A percentile compares a stretch with the other conserved stretches of the same genome.
Evolutionary conservation across 2,329 filamentous ascomycete genomes (phyloP).

Genomic region (Microcyclospora tardicrescens): DNA sequence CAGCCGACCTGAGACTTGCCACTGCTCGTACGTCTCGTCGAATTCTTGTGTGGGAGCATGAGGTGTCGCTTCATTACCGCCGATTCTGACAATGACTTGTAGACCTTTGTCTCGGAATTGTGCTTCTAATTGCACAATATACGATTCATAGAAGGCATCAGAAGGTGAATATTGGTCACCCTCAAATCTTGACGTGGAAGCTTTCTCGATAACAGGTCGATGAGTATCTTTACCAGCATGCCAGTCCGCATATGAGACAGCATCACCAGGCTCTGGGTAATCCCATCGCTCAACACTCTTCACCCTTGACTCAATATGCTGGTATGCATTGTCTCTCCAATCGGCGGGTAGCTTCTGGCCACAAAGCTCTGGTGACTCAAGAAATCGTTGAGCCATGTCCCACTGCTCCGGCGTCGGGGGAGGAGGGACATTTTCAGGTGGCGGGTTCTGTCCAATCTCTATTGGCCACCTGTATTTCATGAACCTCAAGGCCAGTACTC

Average conservation of each 20-base stretch:
- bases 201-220: background rate
- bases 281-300: background rate
- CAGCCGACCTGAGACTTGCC: conserved; percentile 31
- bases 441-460: background rate
- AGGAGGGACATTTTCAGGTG: background rate
- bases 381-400: background rate
- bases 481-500: background rate
- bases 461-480: background rate
- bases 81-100: conserved; percentile 50
- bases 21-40: conserved; percentile 35
- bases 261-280: background rate
- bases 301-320: background rate
- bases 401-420: background rate
- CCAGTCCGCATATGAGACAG: background rate
- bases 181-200: background rate
- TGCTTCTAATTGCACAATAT: conserved; percentile 10
- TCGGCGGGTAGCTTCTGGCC: background rate
- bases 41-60: too few relatives aligned
- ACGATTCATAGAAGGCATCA: conserved; percentile 13
- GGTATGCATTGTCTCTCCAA: background rate
- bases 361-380: background rate
- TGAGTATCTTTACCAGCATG: background rate
- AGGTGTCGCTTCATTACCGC: conserved; percentile 43
- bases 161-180: background rate
- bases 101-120: conserved; percentile 32